phyloP scores from a whole-genome alignment of 192 early-diverging fungal species.

The Podila minutissima region DNA sequence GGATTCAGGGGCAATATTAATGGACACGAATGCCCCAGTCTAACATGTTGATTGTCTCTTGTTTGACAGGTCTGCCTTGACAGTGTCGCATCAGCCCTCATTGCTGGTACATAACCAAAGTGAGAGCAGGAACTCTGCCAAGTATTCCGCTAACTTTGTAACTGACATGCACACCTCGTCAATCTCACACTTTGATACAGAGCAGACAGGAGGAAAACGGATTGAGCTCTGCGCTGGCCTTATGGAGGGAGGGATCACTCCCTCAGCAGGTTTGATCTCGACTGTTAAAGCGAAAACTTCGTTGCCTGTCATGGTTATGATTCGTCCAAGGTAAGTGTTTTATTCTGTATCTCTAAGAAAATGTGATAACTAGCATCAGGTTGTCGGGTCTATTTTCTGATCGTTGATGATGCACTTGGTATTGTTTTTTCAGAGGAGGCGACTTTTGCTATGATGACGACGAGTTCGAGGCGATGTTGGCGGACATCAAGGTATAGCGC shows the following conservation, averaged over 20 bases:
- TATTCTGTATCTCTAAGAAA: not conserved
- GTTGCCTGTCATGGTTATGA: slow-evolving; percentile 74
- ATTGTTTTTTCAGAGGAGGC: slow-evolving; percentile 56
- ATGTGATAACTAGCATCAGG: not conserved
- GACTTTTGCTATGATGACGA: slow-evolving; percentile 67
- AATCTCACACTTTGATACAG: slow-evolving; percentile 16
- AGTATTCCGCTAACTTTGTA: not conserved
- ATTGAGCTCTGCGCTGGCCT: slow-evolving; percentile 75
- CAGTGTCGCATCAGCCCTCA: slow-evolving; percentile 35
- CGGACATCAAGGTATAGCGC: slow-evolving; percentile 49
- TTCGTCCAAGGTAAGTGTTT: slow-evolving; percentile 58
- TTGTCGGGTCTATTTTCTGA: not conserved
- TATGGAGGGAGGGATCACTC: slow-evolving; percentile 73
- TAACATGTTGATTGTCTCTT: not conserved
- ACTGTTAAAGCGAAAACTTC: slow-evolving; percentile 40
- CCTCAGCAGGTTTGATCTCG: slow-evolving; percentile 60
- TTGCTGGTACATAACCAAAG: slow-evolving; percentile 22
- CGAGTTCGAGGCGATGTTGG: slow-evolving; percentile 59
- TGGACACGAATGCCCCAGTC: not conserved
- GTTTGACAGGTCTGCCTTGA: slow-evolving; percentile 27
- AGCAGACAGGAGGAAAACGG: slow-evolving; percentile 62
- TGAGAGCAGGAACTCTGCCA: not conserved
- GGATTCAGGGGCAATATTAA: not conserved
- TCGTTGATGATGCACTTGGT: not conserved
- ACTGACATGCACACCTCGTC: not conserved